These are phyloP conservation scores for Cladosporium sp. DNA, from an alignment of 2,329 filamentous ascomycete genomes.

Conservation along the genomic window DNA sequence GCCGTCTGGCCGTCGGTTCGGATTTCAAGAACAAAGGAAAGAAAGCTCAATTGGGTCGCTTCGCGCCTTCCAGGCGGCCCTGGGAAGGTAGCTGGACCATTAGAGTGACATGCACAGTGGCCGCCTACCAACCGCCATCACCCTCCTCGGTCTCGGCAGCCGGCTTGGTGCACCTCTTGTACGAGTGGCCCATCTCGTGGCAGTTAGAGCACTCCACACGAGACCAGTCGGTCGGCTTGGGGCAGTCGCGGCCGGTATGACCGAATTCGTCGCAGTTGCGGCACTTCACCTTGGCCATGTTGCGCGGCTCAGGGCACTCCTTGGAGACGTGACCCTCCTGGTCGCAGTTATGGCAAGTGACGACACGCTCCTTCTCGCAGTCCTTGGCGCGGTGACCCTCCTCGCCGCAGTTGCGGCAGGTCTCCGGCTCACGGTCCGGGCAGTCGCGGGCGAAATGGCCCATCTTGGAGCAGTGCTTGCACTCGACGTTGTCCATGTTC, in stretches of 20 bases:
- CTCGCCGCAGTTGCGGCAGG: constrained; percentile 32
- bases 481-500: constrained; percentile 26
- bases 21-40: no score
- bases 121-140: constrained; percentile 6
- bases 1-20: no score
- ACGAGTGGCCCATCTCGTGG: constrained; percentile 24
- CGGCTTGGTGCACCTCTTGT: constrained; percentile 23
- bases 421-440: constrained; percentile 22
- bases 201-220: constrained; percentile 45
- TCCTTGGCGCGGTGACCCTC: constrained; percentile 29
- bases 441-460: constrained; percentile 33
- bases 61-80: no score
- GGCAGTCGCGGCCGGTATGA: constrained; percentile 22
- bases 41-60: no score
- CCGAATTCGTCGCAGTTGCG: constrained; percentile 39
- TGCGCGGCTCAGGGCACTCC: constrained; percentile 58
- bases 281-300: constrained; percentile 44
- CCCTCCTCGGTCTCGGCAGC: constrained; percentile 12
- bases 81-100: no score
- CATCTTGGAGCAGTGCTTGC: constrained; percentile 40
- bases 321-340: constrained; percentile 53
- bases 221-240: constrained; percentile 30
- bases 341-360: constrained; percentile 33
- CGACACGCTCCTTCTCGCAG: constrained; percentile 29
- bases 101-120: neutral